A percentile compares a stretch with the other conserved stretches of the same genome.
Evolutionary conservation across 2,329 filamentous ascomycete species (phyloP).

Genomic region (Geosmithia morbida): DNA sequence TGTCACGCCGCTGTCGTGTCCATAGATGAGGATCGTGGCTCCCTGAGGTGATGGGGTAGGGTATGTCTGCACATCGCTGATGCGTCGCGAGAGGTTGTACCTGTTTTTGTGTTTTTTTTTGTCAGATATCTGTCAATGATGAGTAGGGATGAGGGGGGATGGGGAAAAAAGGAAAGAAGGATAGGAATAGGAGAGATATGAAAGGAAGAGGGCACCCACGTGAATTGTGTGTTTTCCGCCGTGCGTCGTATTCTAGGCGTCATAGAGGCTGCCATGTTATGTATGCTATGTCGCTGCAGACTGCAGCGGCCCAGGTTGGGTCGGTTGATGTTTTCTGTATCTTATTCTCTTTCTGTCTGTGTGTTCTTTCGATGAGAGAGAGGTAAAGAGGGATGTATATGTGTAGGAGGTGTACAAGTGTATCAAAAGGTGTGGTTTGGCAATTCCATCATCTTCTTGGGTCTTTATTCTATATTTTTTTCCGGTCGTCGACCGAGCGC

Average conservation of each 20-base stretch:
- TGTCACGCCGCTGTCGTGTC: constrained; percentile 47
- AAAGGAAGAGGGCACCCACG: constrained; percentile 16
- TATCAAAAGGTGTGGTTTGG: too few relatives aligned
- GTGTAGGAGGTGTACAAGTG: not conserved
- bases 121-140: too few relatives aligned
- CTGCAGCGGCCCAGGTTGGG: not conserved
- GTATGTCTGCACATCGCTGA: constrained; percentile 46
- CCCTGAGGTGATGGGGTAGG: constrained; percentile 48
- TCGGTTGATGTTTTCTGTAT: too few relatives aligned
- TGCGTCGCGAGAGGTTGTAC: constrained; percentile 42
- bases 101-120: constrained; percentile 24
- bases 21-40: constrained; percentile 47
- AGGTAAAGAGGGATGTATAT: not conserved
- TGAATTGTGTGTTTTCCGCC: constrained; percentile 32
- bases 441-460: too few relatives aligned
- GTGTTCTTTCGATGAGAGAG: not conserved
- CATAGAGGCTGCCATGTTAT: constrained; percentile 16
- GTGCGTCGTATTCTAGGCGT: constrained; percentile 29
- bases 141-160: not conserved
- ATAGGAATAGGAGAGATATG: too few relatives aligned
- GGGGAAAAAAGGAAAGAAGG: not conserved
- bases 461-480: too few relatives aligned
- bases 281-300: not conserved
- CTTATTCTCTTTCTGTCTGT: too few relatives aligned
- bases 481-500: too few relatives aligned